Base-by-base conservation (phyloP, 1,284 basidiomycete species). In the Cryptococcus sp. region DNA sequence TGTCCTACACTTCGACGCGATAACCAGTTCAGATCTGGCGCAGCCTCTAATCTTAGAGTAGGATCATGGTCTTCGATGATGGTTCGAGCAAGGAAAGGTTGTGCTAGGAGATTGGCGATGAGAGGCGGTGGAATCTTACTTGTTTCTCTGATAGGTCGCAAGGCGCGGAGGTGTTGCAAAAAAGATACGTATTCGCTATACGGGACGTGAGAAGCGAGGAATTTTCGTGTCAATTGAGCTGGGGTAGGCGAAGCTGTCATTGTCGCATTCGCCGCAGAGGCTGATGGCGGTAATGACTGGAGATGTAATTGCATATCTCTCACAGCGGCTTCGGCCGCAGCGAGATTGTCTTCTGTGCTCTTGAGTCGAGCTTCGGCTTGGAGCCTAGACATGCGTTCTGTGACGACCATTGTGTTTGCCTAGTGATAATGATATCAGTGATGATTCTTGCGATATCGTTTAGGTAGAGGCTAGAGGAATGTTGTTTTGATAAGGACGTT, bases 31-130 rank as follows among this genome's bases (percentile, higher is more conserved):
- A 99, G 82, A 15, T 93, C 91, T 0, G 94, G 91, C 0, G 95
- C 93, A n/a, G 91, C 80, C 72, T 98, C 93, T 23, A 99, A 84
- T 3, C 96, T 87, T 39, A 98, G 81, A 0, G 93, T 91, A 0
- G 95, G 91, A 65, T 99, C 96, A 19, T 94, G 90, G 77, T 99
- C 95, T 78, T 99, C 96, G 3, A 83, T 82, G 25, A 89, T 78
- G 20, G 93, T 79, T 37, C 95, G 84, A 17, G 89, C 84, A 25
- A 98, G 78, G 79, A 97, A 97, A 0, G 94, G 89, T 48, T 93
- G 83, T 0, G 86, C 84, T 1, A 90, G 80, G 26, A 91, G 83
- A 41, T 86, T 86, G 37, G 86, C 82, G 79, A 92, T 84, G 20
- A 81, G 79, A 17, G 89, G 88, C 51, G 84, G 80, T 50, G 82